Conservation (phyloP, 371 early-diverging fungal genomes). For the Rhizopus arrhizus region DNA sequence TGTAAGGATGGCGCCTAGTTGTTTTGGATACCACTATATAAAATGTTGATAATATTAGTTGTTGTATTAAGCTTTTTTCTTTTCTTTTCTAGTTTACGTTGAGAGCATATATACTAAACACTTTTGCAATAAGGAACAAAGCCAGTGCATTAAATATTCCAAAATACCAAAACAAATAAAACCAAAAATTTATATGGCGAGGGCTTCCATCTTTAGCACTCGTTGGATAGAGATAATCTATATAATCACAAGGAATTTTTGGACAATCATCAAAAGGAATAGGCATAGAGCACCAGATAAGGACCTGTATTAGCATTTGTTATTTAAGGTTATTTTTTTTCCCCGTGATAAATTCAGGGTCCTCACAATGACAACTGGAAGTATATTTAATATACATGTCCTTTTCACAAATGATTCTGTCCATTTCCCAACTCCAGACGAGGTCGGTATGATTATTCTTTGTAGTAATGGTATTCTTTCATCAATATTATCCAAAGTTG, state of each 20-base stretch:
- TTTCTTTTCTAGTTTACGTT: slow-evolving; percentile 35
- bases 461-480: slow-evolving; percentile 45
- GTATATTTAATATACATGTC: slow-evolving; percentile 37
- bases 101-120: slow-evolving; percentile 75
- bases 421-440: slow-evolving; percentile 47
- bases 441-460: slow-evolving; percentile 41
- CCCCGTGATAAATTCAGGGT: neutral
- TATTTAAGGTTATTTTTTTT: slow-evolving; percentile 12
- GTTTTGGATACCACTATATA: slow-evolving; percentile 69
- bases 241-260: slow-evolving; percentile 20
- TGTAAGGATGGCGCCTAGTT: slow-evolving; percentile 60
- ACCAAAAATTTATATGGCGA: slow-evolving; percentile 70
- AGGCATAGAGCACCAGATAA: slow-evolving; percentile 41
- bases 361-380: slow-evolving; percentile 50
- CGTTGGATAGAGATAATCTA: slow-evolving; percentile 17
- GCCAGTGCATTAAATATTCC: slow-evolving; percentile 75
- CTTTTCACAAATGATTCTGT: slow-evolving; percentile 52
- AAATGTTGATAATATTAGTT: neutral
- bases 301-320: slow-evolving; percentile 21
- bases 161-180: slow-evolving; percentile 75
- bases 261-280: slow-evolving; percentile 39
- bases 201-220: slow-evolving; percentile 20
- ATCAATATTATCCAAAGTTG: slow-evolving; percentile 32
- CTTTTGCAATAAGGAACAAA: slow-evolving; percentile 68
- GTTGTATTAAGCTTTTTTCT: neutral